phyloP scores from a whole-genome alignment of 192 early-diverging fungal species.

The Coemansia biformis region DNA sequence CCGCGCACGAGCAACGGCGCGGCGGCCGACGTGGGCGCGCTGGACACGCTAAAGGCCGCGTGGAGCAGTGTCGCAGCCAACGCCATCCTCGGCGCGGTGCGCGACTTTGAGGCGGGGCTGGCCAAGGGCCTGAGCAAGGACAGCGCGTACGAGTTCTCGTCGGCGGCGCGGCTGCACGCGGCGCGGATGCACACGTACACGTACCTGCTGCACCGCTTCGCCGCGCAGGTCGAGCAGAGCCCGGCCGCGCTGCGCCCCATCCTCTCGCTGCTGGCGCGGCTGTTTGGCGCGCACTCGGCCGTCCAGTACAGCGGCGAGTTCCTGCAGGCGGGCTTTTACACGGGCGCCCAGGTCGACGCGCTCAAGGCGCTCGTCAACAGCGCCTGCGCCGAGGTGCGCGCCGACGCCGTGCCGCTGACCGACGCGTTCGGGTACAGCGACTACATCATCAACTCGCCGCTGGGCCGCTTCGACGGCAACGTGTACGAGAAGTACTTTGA shows the following conservation, averaged over 20 bases:
- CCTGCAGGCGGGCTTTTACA: slow-evolving; percentile 80
- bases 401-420: slow-evolving; percentile 75
- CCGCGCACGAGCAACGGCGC: too few relatives aligned
- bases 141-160: slow-evolving; percentile 80
- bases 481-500: slow-evolving; percentile 85
- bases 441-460: slow-evolving; percentile 82
- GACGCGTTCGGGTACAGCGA: slow-evolving; percentile 87
- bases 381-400: slow-evolving; percentile 66
- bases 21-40: slow-evolving; percentile 32
- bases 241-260: slow-evolving; percentile 57
- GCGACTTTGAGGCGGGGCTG: slow-evolving; percentile 66
- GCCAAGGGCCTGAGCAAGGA: slow-evolving; percentile 67
- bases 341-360: slow-evolving; percentile 61
- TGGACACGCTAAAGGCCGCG: slow-evolving; percentile 67
- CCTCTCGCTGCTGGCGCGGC: slow-evolving; percentile 64
- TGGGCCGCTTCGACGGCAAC: slow-evolving; percentile 81
- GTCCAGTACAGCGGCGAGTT: slow-evolving; percentile 79
- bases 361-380: slow-evolving; percentile 61
- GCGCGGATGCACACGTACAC: slow-evolving; percentile 82
- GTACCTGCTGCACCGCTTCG: slow-evolving; percentile 81
- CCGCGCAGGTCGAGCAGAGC: slow-evolving; percentile 63
- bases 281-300: slow-evolving; percentile 82
- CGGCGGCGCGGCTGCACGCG: slow-evolving; percentile 75
- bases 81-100: slow-evolving; percentile 74
- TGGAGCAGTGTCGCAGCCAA: slow-evolving; percentile 79